Evolutionary conservation across 352 stramenopile genomes (phyloP).

Genomic region (Globisporangium perplexum): DNA sequence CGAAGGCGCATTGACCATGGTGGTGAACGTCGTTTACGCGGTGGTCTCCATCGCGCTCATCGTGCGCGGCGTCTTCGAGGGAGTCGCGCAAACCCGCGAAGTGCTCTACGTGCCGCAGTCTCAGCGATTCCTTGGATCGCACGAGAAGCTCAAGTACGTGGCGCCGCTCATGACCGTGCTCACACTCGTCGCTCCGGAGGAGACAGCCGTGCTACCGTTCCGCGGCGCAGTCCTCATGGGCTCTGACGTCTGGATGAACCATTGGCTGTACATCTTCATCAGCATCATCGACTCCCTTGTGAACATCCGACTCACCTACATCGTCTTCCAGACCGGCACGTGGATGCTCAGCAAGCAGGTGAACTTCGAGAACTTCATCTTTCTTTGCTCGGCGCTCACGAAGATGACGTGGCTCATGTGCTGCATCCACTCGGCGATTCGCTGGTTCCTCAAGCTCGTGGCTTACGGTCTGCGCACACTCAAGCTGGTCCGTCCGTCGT

Average conservation of each 20-base stretch:
- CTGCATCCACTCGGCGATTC: conserved; percentile 30
- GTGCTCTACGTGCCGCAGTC: conserved; percentile 35
- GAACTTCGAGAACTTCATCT: conserved; percentile 51
- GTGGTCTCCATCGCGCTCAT: conserved; percentile 44
- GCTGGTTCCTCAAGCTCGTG: no score
- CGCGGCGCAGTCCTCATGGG: conserved; percentile 42
- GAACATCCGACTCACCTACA: conserved; percentile 42
- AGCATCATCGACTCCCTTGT: conserved; percentile 43
- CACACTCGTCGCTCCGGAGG: conserved; percentile 23
- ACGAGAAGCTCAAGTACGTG: conserved; percentile 26
- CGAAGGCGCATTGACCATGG: conserved; percentile 22
- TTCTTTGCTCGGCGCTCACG: conserved; percentile 40
- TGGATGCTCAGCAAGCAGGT: conserved; percentile 47
- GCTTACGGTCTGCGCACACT: no score
- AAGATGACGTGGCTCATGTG: conserved; percentile 62
- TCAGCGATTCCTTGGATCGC: conserved; percentile 24
- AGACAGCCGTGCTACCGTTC: conserved; percentile 33
- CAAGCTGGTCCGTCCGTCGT: conserved; percentile 20
- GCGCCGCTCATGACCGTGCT: conserved; percentile 39
- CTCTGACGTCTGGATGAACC: conserved; percentile 62
- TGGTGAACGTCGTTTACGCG: conserved; percentile 34
- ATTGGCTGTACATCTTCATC: conserved; percentile 58
- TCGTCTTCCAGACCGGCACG: conserved; percentile 35
- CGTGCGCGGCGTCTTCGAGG: conserved; percentile 27
- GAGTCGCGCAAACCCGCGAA: conserved; percentile 22